Conservation (phyloP, 1,139 yeast genomes). For the Protomyces inundatus region DNA sequence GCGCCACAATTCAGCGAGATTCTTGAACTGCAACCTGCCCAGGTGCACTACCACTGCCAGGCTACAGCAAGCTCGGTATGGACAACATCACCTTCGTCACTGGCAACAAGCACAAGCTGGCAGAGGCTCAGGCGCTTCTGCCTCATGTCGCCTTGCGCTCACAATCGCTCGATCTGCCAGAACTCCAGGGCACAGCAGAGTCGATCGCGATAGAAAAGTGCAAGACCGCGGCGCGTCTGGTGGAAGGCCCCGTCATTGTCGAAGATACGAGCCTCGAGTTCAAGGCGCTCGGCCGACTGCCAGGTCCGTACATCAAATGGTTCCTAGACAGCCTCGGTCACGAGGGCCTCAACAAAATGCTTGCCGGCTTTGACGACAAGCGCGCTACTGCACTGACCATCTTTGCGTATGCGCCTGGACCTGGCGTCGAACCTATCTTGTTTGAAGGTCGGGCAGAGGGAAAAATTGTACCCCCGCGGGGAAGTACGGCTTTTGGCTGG, state of each 20-base stretch:
- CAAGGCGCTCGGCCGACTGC: constrained; percentile 72
- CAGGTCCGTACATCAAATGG: constrained; percentile 94
- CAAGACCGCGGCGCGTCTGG: constrained; percentile 59
- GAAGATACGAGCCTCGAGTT: constrained; percentile 93
- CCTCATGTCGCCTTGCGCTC: constrained; percentile 8
- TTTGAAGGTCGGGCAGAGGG: constrained; percentile 81
- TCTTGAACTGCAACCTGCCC: too few species aligned
- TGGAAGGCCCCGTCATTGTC: constrained; percentile 72
- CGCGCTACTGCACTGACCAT: constrained; percentile 87
- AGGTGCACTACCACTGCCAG: too few species aligned
- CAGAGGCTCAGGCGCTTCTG: constrained; percentile 27
- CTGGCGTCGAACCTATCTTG: constrained; percentile 61
- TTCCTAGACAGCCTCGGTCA: constrained; percentile 69
- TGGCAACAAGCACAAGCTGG: constrained; percentile 28
- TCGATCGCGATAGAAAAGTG: constrained; percentile 82
- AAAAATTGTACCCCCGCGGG: constrained; percentile 66
- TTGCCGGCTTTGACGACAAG: constrained; percentile 75
- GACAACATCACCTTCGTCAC: constrained; percentile 28
- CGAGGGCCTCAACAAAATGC: constrained; percentile 59
- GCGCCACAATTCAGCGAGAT: too few species aligned
- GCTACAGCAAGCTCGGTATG: background rate
- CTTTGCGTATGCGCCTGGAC: constrained; percentile 83
- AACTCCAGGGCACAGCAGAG: constrained; percentile 81
- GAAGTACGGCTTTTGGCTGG: constrained; percentile 87
- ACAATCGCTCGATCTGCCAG: constrained; percentile 38